Evolutionary conservation across 2,329 filamentous ascomycete genomes (phyloP).

Genomic region (Didymella pomorum): DNA sequence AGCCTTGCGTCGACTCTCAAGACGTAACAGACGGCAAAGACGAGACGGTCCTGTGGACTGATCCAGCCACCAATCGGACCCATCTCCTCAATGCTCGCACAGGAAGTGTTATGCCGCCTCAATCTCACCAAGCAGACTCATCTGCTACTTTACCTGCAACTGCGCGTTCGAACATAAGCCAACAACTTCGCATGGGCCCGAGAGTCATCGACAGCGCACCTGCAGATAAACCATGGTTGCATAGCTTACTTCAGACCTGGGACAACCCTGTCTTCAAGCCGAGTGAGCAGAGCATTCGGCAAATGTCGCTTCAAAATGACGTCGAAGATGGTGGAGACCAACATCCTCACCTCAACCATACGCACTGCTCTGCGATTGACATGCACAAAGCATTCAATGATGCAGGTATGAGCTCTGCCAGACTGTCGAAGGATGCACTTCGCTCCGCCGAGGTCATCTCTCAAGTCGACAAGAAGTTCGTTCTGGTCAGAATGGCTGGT

Average conservation of each 20-base stretch:
- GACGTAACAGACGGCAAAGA: constrained; percentile 32
- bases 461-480: constrained; percentile 91
- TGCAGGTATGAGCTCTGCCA: constrained; percentile 34
- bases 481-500: constrained; percentile 69
- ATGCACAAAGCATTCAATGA: constrained; percentile 36
- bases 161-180: constrained; percentile 36
- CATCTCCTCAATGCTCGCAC: constrained; percentile 65
- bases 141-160: neutral
- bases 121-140: constrained; percentile 24
- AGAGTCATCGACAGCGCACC: constrained; percentile 19
- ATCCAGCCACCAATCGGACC: constrained; percentile 65
- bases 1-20: neutral
- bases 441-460: constrained; percentile 70
- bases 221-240: constrained; percentile 62
- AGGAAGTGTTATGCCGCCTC: constrained; percentile 52
- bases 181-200: constrained; percentile 44
- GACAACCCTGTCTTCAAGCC: constrained; percentile 77
- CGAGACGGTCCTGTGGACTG: constrained; percentile 63
- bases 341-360: constrained; percentile 5
- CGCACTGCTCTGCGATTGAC: constrained; percentile 22
- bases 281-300: constrained; percentile 55
- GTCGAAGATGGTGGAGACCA: constrained; percentile 14
- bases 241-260: constrained; percentile 70
- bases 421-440: constrained; percentile 65
- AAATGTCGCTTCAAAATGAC: constrained; percentile 36